These are phyloP conservation scores for Physcomitrium patens DNA, from an alignment of 225 moss, liverwort and hornwort species.

Conservation along the genomic window DNA sequence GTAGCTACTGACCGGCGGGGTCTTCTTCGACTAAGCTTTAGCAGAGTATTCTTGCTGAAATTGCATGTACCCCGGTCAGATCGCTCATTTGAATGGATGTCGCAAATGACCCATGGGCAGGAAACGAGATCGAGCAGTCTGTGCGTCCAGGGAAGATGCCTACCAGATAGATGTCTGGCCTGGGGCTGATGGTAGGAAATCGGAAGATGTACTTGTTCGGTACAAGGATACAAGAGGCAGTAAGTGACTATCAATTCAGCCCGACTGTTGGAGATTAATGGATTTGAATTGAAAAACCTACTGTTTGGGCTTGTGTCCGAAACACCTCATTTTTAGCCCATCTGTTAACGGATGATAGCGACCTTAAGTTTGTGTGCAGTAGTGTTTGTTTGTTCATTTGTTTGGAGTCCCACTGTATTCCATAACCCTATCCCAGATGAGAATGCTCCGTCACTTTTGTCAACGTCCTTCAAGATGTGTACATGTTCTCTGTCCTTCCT, in stretches of 20 bases:
- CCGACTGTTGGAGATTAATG: neutral
- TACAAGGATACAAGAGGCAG: conserved; percentile 54
- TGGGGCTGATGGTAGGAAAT: conserved; percentile 31
- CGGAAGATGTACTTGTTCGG: conserved; percentile 52
- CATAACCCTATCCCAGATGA: no score
- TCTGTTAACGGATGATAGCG: no score
- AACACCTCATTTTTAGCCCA: no score
- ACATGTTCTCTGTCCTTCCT: conserved; percentile 13
- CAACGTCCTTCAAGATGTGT: neutral
- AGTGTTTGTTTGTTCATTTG: no score
- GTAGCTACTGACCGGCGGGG: neutral
- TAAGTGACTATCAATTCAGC: conserved; percentile 32
- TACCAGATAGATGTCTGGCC: conserved; percentile 57
- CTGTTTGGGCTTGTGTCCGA: neutral
- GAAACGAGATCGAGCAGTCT: conserved; percentile 42
- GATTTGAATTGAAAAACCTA: no score
- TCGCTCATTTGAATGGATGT: conserved; percentile 18
- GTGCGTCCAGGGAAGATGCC: conserved; percentile 44
- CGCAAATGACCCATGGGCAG: conserved; percentile 33
- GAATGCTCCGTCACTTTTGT: no score
- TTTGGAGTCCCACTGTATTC: no score
- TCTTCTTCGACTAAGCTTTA: neutral
- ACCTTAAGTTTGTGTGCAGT: no score
- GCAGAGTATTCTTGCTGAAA: neutral
- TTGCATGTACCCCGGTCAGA: neutral